These are phyloP conservation scores for Pyrenochaeta sp. DNA, from an alignment of 2,329 filamentous ascomycete species.

Conservation along the genomic window DNA sequence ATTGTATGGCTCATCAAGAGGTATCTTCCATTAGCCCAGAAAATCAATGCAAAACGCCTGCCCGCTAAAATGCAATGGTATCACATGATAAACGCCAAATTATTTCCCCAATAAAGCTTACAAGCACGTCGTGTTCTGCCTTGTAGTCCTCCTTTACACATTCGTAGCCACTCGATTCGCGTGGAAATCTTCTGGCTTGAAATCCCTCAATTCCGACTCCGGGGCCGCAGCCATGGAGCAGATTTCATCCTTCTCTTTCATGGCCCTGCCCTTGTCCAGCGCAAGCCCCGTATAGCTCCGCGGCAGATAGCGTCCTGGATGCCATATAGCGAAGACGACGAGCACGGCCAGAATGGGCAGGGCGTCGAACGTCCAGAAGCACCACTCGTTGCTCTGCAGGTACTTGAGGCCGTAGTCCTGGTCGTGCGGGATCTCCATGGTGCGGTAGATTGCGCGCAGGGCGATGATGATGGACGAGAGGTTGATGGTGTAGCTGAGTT, in stretches of 20 bases:
- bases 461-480: conserved; percentile 44
- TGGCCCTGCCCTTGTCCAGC: conserved; percentile 38
- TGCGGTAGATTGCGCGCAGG: conserved; percentile 62
- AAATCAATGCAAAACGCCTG: conserved; percentile 20
- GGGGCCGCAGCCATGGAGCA: conserved; percentile 15
- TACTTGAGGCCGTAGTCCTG: conserved; percentile 55
- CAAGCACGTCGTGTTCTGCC: neutral
- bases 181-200: conserved; percentile 35
- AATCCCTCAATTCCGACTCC: conserved; percentile 23
- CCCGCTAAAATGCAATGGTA: conserved; percentile 26
- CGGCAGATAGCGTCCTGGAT: conserved; percentile 51
- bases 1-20: conserved; percentile 1
- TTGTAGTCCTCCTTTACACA: conserved; percentile 5
- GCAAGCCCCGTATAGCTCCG: conserved; percentile 37
- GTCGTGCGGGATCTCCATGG: conserved; percentile 61
- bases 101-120: neutral
- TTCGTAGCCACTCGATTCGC: conserved; percentile 3
- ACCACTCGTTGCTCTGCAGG: conserved; percentile 60
- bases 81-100: conserved; percentile 11
- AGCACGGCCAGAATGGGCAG: conserved; percentile 59
- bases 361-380: conserved; percentile 61
- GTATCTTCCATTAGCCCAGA: no score
- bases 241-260: conserved; percentile 45
- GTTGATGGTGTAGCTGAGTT: conserved; percentile 44
- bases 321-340: conserved; percentile 58